Conservation (phyloP, 768 basidiomycete genomes). For the Termitomyces sp. region DNA sequence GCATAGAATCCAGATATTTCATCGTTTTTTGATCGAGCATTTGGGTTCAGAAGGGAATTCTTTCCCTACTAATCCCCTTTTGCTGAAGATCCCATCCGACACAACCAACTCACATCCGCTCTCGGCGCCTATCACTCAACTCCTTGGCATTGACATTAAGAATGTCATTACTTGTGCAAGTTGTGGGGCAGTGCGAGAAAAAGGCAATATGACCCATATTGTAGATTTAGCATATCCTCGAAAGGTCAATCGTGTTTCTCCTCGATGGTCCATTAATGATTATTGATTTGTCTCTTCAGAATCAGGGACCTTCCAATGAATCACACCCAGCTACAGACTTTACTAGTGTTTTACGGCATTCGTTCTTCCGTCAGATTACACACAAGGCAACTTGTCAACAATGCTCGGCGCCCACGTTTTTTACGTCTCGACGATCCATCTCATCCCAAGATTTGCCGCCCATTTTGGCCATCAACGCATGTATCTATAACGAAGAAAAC, state of each 20-base stretch:
- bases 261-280: neutral
- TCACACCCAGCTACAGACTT: conserved; percentile 47
- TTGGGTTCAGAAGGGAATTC: conserved; percentile 71
- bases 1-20: conserved; percentile 91
- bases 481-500: conserved; percentile 72
- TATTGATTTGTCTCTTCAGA: neutral
- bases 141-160: conserved; percentile 77
- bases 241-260: conserved; percentile 47
- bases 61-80: conserved; percentile 54
- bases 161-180: conserved; percentile 71
- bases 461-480: conserved; percentile 82
- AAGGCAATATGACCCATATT: conserved; percentile 78
- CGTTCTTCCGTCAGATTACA: conserved; percentile 75
- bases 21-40: conserved; percentile 88
- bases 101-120: conserved; percentile 21
- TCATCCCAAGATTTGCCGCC: conserved; percentile 70
- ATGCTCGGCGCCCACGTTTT: conserved; percentile 76
- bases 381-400: conserved; percentile 85
- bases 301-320: conserved; percentile 34
- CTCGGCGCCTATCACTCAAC: conserved; percentile 73
- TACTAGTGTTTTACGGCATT: conserved; percentile 62
- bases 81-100: conserved; percentile 34
- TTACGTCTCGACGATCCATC: conserved; percentile 68
- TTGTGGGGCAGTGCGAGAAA: conserved; percentile 69
- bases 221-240: conserved; percentile 86